Percentiles rank a stretch among this genome's conserved stretches.
Conservation (phyloP, 257 asterid genomes). For the Lithospermum erythrorhizon region DNA sequence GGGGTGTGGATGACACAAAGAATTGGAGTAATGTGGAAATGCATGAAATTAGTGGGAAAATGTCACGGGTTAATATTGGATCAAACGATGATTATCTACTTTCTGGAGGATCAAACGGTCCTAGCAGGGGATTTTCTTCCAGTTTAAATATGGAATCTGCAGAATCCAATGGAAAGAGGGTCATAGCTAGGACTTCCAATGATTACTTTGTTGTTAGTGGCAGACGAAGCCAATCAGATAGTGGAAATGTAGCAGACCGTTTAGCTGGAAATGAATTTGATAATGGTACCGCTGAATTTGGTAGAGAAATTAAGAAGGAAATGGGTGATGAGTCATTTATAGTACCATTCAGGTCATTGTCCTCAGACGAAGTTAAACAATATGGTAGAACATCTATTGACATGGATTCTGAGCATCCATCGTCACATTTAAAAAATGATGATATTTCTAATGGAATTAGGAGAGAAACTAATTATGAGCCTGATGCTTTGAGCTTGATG, state of each 20-base stretch:
- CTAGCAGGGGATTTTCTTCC: conserved; percentile 24
- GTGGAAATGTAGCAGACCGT: conserved; percentile 40
- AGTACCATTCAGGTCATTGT: conserved; percentile 68
- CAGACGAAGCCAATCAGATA: conserved; percentile 29
- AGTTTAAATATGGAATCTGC: conserved; percentile 35
- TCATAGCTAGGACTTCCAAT: conserved; percentile 29
- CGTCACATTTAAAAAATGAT: conserved; percentile 36
- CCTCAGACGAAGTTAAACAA: conserved; percentile 41
- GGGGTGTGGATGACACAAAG: conserved; percentile 30
- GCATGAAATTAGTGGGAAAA: conserved; percentile 25
- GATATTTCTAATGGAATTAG: conserved; percentile 26
- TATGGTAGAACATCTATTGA: conserved; percentile 41
- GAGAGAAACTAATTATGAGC: conserved; percentile 48
- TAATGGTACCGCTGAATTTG: conserved; percentile 22
- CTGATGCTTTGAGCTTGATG: conserved; percentile 74
- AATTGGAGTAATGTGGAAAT: conserved; percentile 29
- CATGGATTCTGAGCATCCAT: conserved; percentile 66
- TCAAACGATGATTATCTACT: conserved; percentile 37
- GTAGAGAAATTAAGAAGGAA: conserved; percentile 37
- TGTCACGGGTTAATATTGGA: conserved; percentile 27
- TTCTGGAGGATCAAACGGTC: conserved; percentile 30
- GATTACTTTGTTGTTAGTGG: conserved; percentile 54
- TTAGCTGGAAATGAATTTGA: conserved; percentile 35
- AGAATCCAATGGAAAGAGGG: conserved; percentile 51
- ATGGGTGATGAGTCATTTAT: conserved; percentile 68